Base-by-base conservation (phyloP, 2,329 filamentous ascomycete species). In the Colletotrichum australisinense region DNA sequence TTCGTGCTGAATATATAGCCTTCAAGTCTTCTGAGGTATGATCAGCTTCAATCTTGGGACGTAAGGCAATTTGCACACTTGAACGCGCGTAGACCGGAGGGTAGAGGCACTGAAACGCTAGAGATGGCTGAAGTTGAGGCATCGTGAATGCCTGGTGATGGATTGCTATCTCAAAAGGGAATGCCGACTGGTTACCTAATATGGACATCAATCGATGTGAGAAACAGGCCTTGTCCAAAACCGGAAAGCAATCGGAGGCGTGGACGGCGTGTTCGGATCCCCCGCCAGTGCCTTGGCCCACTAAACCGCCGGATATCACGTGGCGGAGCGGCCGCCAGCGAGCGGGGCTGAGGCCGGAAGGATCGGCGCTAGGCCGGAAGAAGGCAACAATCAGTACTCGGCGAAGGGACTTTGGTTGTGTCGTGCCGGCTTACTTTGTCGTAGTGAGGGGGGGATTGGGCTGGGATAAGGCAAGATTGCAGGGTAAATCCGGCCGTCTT, bases 381-480 rank as follows among this genome's bases (percentile, higher is more conserved):
- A 70, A 55, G 70, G 60, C 19, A 73, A 64, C 60, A 73, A 66
- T 73, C 70, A 5, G 35, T 24, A 4, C 32, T 69, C n/a, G 55
- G 49, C 32, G 22, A 14, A 26, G 11, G 42, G 8, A 5, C 9
- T 32, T 49, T 49, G 42, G 42, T 49, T 4, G 46, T n/a, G 46
- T n/a, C 30, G 19, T 35, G 46, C 24, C n/a, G 4, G 19, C n/a
- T 52, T 28, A 64, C 9, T 12, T 9, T n/a, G 2, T 16, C 19
- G 26, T 16, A 22, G 46, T 32, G 11, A 63, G n/a, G 28, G 6
- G 28, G 5, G 6, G 4, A 49, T n/a, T 16, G 19, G 26, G 22
- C 16, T 12, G 19, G 19, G 30, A 30, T 4, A 38, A 59, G 19
- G 32, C n/a, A 24, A 19, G 35, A n/a, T 14, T 30, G 16, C 16